Conservation (phyloP, 768 basidiomycete genomes). For the Mycena capillaripes region DNA sequence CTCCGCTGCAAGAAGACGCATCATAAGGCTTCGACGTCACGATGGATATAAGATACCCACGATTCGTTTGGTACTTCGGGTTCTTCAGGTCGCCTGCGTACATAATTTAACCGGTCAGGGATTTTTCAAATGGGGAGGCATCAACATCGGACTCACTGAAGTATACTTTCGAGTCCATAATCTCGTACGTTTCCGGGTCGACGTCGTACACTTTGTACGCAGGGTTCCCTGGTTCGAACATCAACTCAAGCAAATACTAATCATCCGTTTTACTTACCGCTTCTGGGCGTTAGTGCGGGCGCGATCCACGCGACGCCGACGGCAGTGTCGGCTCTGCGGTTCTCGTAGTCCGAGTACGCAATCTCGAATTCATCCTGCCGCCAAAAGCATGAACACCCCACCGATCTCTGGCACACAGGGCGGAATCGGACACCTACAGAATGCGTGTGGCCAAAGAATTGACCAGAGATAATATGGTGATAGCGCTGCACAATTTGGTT, state of each 20-base stretch:
- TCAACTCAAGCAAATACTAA: too few species aligned
- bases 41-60: slow-evolving; percentile 45
- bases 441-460: slow-evolving; percentile 76
- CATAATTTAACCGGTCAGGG: background rate
- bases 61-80: slow-evolving; percentile 60
- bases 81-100: slow-evolving; percentile 55
- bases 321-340: slow-evolving; percentile 60
- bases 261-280: slow-evolving; percentile 45
- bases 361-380: slow-evolving; percentile 71
- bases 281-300: slow-evolving; percentile 70
- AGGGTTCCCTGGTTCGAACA: too few species aligned
- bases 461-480: slow-evolving; percentile 68
- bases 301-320: slow-evolving; percentile 60
- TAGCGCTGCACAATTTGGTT: slow-evolving; percentile 74
- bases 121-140: background rate
- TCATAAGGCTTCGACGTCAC: background rate
- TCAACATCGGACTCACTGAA: slow-evolving; percentile 51
- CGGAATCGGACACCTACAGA: slow-evolving; percentile 43
- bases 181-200: slow-evolving; percentile 75
- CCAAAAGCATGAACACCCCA: background rate
- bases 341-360: slow-evolving; percentile 67
- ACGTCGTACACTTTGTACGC: slow-evolving; percentile 74
- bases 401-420: background rate
- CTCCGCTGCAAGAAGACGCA: slow-evolving; percentile 47
- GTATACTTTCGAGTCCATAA: slow-evolving; percentile 70